Conservation (phyloP, 768 basidiomycete species). For the Trametes gibbosa region DNA sequence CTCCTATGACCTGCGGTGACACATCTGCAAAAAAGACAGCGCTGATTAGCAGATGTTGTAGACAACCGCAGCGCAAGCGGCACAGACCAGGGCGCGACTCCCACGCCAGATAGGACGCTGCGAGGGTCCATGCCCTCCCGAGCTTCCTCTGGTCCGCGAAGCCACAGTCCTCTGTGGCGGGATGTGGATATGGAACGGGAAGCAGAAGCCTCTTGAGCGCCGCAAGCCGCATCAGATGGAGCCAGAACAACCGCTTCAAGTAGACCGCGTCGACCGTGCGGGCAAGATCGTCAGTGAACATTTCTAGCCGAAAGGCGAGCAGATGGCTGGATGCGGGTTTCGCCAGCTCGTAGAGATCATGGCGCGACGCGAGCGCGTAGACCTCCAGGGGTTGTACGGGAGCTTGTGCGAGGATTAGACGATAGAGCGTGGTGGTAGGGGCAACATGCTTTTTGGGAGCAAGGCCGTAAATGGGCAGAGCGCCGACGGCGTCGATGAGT, state of each 20-base stretch:
- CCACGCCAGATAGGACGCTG: constrained; percentile 78
- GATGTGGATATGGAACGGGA: constrained; percentile 68
- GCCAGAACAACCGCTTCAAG: constrained; percentile 74
- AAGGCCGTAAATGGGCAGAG: constrained; percentile 59
- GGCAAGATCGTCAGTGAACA: constrained; percentile 67
- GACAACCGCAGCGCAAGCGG: too few species aligned
- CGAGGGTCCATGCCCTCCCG: constrained; percentile 76
- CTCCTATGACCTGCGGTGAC: constrained; percentile 66
- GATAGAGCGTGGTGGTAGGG: constrained; percentile 52
- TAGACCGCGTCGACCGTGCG: constrained; percentile 69
- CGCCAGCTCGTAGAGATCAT: constrained; percentile 69
- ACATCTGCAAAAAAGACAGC: constrained; percentile 45
- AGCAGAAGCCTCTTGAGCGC: constrained; percentile 74
- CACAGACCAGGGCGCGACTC: constrained; percentile 70
- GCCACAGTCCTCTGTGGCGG: constrained; percentile 62
- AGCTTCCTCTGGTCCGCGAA: constrained; percentile 72
- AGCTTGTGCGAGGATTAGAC: constrained; percentile 61
- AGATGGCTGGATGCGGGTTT: constrained; percentile 70
- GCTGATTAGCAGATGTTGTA: too few species aligned
- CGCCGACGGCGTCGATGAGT: constrained; percentile 52
- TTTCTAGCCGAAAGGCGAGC: constrained; percentile 62
- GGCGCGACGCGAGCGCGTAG: constrained; percentile 64
- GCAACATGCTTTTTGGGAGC: constrained; percentile 42
- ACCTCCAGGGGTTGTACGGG: constrained; percentile 65
- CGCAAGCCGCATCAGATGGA: constrained; percentile 77